Evolutionary conservation across 805 yeast species (phyloP).

Genomic region (Lipomyces yamanashiensis): DNA sequence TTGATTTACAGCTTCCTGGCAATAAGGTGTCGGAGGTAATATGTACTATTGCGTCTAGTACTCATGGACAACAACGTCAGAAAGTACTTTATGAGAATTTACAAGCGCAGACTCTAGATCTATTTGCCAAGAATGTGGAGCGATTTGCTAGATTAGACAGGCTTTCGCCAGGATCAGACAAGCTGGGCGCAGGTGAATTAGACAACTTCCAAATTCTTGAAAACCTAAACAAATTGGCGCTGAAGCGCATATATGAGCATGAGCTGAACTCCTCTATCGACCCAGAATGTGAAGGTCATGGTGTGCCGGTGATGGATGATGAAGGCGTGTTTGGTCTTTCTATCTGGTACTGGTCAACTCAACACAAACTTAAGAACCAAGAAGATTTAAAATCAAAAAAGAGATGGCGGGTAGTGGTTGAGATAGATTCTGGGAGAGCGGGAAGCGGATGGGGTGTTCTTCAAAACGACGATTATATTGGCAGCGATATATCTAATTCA

Average conservation of each 20-base stretch:
- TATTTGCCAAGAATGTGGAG: conserved; percentile 43
- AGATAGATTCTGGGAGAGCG: conserved; percentile 14
- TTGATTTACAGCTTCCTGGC: conserved; percentile 37
- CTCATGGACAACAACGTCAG: conserved; percentile 32
- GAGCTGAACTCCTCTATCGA: conserved; percentile 12
- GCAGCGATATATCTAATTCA: conserved; percentile 12
- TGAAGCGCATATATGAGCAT: conserved; percentile 31
- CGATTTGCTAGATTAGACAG: conserved; percentile 46
- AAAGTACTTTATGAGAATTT: conserved; percentile 41
- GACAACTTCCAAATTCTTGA: conserved; percentile 47
- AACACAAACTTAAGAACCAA: conserved; percentile 9
- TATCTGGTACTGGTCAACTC: conserved; percentile 42
- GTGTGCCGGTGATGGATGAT: conserved; percentile 44
- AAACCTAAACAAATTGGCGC: conserved; percentile 41
- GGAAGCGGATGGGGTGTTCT: conserved; percentile 31
- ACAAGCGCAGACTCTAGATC: conserved; percentile 43
- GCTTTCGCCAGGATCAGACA: conserved; percentile 45
- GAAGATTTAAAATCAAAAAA: background rate
- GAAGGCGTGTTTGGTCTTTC: conserved; percentile 43
- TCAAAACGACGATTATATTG: conserved; percentile 28
- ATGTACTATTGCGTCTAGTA: conserved; percentile 41
- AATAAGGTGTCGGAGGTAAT: conserved; percentile 30
- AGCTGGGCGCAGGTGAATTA: conserved; percentile 43
- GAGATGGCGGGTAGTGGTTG: conserved; percentile 23
- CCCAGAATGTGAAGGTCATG: conserved; percentile 37